Conservation (phyloP, 1,284 basidiomycete species). For the Puccinia brachypodii region DNA sequence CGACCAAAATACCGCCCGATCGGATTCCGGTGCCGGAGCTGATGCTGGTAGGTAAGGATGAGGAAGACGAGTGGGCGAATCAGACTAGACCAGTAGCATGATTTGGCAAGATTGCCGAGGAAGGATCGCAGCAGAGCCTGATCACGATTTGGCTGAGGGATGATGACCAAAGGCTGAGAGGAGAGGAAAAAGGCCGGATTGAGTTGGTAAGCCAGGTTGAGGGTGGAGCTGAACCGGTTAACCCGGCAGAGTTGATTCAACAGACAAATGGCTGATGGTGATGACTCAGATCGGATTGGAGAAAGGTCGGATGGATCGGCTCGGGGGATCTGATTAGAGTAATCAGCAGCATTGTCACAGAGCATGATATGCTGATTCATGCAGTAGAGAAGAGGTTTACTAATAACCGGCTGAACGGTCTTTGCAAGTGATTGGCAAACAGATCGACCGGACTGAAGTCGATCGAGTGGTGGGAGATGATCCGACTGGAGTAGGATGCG, state of each 20-base stretch:
- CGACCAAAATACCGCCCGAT: not conserved
- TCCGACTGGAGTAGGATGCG: not conserved
- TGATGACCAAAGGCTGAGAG: not conserved
- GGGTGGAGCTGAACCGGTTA: not conserved
- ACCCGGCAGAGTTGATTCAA: not conserved
- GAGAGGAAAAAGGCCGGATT: not conserved
- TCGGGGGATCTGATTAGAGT: not conserved
- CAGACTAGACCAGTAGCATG: not conserved
- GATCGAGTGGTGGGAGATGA: not conserved
- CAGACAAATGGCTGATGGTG: not conserved
- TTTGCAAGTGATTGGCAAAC: not conserved
- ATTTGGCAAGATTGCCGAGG: not conserved
- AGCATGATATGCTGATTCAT: not conserved
- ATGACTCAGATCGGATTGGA: not conserved
- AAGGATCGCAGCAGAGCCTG: slow-evolving; percentile 2
- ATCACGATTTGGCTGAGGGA: not conserved
- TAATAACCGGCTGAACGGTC: not conserved
- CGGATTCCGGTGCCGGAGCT: not conserved
- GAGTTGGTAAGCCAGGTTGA: not conserved
- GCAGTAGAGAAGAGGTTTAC: not conserved
- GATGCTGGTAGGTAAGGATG: not conserved
- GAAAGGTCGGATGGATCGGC: not conserved
- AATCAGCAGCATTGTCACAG: not conserved
- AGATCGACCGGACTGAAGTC: not conserved
- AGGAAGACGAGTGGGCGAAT: slow-evolving; percentile 5